phyloP scores from a whole-genome alignment of 306 rosid genomes.

The Vigna nakashimae region DNA sequence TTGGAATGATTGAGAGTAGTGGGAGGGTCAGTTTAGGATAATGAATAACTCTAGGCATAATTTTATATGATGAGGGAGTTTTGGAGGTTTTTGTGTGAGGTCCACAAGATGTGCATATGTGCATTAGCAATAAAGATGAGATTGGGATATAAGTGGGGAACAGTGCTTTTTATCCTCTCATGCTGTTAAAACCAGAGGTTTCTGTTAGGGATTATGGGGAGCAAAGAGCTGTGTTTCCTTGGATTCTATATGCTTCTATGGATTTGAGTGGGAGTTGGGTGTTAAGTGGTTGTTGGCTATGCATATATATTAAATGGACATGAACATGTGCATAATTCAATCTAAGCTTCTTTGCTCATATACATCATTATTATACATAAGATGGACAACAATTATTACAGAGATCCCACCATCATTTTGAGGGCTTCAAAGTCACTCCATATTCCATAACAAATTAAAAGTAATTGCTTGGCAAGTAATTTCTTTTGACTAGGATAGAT shows the following conservation, averaged over 20 bases:
- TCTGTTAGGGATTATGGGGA: constrained; percentile 69
- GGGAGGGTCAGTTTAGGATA: constrained; percentile 60
- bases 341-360: constrained; percentile 28
- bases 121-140: constrained; percentile 44
- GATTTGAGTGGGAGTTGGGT: constrained; percentile 50
- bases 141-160: constrained; percentile 52
- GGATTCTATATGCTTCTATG: constrained; percentile 76
- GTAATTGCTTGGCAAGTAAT: constrained; percentile 55
- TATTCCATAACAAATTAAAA: constrained; percentile 57
- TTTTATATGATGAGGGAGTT: constrained; percentile 58
- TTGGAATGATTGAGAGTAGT: constrained; percentile 74
- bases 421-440: constrained; percentile 56
- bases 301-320: constrained; percentile 33
- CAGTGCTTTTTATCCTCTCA: constrained; percentile 50
- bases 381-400: constrained; percentile 46
- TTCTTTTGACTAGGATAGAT: constrained; percentile 66
- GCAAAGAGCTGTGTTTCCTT: constrained; percentile 64
- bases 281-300: constrained; percentile 70
- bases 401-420: constrained; percentile 60
- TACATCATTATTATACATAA: constrained; percentile 45
- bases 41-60: constrained; percentile 53
- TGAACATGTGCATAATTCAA: constrained; percentile 11
- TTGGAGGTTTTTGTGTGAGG: constrained; percentile 62
- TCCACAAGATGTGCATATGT: constrained; percentile 60
- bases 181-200: constrained; percentile 55